A percentile compares a stretch with the other conserved stretches of the same genome.
Evolutionary conservation across 805 yeast species (phyloP).

Genomic region (Pichia cabralensis): DNA sequence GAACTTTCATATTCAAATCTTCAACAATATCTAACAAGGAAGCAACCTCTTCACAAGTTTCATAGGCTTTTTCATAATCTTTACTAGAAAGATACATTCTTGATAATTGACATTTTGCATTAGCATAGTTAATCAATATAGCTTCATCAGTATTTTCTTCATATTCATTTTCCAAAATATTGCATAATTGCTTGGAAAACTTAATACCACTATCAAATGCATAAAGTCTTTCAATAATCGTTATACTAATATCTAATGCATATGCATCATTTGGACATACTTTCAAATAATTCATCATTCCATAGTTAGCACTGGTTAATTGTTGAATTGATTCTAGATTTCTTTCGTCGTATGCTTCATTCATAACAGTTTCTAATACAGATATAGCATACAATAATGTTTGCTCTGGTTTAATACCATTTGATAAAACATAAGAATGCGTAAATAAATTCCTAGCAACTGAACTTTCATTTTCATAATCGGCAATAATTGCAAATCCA

Average conservation of each 20-base stretch:
- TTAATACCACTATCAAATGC: slow-evolving; percentile 45
- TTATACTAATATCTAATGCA: slow-evolving; percentile 47
- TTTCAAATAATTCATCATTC: slow-evolving; percentile 56
- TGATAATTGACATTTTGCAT: slow-evolving; percentile 60
- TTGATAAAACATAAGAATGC: slow-evolving; percentile 71
- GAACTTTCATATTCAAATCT: slow-evolving; percentile 23
- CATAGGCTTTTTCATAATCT: slow-evolving; percentile 49
- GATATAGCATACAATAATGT: slow-evolving; percentile 63
- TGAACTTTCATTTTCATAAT: slow-evolving; percentile 37
- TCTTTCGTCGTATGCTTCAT: slow-evolving; percentile 32
- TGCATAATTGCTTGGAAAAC: slow-evolving; percentile 37
- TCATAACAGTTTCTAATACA: slow-evolving; percentile 37
- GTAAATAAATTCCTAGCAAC: slow-evolving; percentile 54
- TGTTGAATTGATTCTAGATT: slow-evolving; percentile 55
- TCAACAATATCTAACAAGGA: slow-evolving; percentile 37
- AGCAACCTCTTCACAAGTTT: slow-evolving; percentile 45
- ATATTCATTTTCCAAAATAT: slow-evolving; percentile 24
- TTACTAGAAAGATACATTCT: slow-evolving; percentile 57
- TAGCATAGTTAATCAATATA: slow-evolving; percentile 41
- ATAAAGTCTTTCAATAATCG: slow-evolving; percentile 60
- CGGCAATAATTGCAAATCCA: slow-evolving; percentile 64
- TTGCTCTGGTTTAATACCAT: slow-evolving; percentile 60
- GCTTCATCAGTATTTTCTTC: slow-evolving; percentile 9
- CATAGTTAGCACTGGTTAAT: slow-evolving; percentile 52
- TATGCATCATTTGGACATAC: slow-evolving; percentile 46